Evolutionary conservation across 1,284 basidiomycete genomes (phyloP), one percentile per base, ranked within the genome.

Genomic region (Pulveroboletus sp.): DNA sequence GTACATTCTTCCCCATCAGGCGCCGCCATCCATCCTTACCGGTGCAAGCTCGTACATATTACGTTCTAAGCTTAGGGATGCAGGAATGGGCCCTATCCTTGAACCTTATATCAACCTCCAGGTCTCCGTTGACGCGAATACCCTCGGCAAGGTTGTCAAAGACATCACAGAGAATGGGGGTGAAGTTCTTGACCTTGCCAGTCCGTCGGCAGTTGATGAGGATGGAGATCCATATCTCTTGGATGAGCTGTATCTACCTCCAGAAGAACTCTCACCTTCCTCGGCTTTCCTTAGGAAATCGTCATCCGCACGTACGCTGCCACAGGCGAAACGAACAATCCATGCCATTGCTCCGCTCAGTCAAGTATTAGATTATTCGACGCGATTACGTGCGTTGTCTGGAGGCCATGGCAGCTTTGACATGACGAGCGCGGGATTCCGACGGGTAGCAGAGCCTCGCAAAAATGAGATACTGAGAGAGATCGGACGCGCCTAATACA

Each of bases 361-460:
- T 60, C 82, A 80, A 63, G 85, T 93, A 80, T 76, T 95, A 29
- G 86, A 92, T 67, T 95, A 91, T 66, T 87, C 88, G 21, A 86
- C 78, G 50, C 79, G 91, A 29, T 70, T 95, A 50, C 83, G 93
- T 17, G 87, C 93, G 0, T 71, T 95, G 24, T 89, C 90, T 0
- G 92, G 89, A 44, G 92, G 92, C 3, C 84, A 90, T 65, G 93
- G 91, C 7, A 72, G 79, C 21, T 93, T 93, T 64, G 89, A 91
- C 65, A 91, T 91, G 86, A 72, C 75, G 39, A 82, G 82, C 54
- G 84, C 85, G 19, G 92, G 91, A 7, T 95, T 93, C 71, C 81
- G 77, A 64, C 70, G 76, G 56, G 89, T 91, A 3, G 78, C 79
- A 39, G 74, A 82, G 57, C 59, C 75, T 33, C 78, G 90, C 53